Evolutionary conservation across 257 asterid species (phyloP), one percentile per base, ranked within the genome.

Genomic region (Verbena officinalis): DNA sequence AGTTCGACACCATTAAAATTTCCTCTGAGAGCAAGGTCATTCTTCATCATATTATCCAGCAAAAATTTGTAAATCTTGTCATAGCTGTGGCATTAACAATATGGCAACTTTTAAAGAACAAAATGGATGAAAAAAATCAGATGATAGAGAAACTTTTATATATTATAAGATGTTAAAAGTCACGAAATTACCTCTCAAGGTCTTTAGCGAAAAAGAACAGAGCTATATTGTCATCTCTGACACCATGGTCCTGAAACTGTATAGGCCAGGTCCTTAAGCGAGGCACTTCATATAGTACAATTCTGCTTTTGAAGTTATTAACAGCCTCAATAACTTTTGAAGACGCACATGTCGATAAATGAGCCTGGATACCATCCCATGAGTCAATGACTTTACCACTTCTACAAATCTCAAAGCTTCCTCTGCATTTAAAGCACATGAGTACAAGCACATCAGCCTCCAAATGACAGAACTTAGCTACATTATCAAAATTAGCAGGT

Each of bases 221-320:
- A 9, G 51, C 51, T 44, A 44, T 15, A 15, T 44, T 44, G 15
- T 44, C 51, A 14, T 44, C 51, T 44, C 51, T 44, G 15, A 44
- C 51, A 44, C 51, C 51, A 44, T 15, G 51, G n/a, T 44, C 21
- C 51, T 44, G 51, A 44, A 44, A 44, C 51, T 44, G 51, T 44
- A 7, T n/a, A 13, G 51, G 51, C 51, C 51, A 44, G 51, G 51
- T 44, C 20, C 51, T 44, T 44, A 44, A 15, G 9, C 51, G 51
- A 44, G 51, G 51, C 51, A 44, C 51, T 15, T 44, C 51, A 44
- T 44, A 44, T 15, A 44, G 10, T 16, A 44, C 51, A 44, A 44
- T 44, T 15, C 21, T 44, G 51, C 51, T 44, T 44, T 44, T 44
- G 15, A 44, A 44, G 20, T 44, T 44, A 44, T 44, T 44, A n/a